phyloP scores from a whole-genome alignment of 495 filamentous ascomycete species.

The Daldinia grandis region DNA sequence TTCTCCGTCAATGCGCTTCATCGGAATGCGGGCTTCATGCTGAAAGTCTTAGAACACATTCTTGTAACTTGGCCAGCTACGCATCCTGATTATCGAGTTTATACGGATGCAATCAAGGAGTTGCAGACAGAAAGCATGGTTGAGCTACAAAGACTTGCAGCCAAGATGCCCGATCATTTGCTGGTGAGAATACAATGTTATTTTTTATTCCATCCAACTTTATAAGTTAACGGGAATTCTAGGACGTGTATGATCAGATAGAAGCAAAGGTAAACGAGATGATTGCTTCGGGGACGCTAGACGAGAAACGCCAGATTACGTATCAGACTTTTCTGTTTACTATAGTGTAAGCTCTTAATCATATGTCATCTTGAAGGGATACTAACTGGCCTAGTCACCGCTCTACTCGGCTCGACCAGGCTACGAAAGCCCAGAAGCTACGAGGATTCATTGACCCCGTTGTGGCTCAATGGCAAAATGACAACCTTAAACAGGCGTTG shows the following conservation, averaged over 20 bases:
- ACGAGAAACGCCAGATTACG: slow-evolving; percentile 72
- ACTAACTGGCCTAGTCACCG: slow-evolving; percentile 68
- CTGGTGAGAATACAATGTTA: slow-evolving; percentile 57
- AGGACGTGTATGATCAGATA: slow-evolving; percentile 86
- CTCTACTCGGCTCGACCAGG: slow-evolving; percentile 74
- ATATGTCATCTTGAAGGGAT: neutral
- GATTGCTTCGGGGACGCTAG: slow-evolving; percentile 72
- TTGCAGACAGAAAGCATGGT: slow-evolving; percentile 82
- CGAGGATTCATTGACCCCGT: slow-evolving; percentile 79
- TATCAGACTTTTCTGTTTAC: slow-evolving; percentile 87
- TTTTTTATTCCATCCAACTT: neutral
- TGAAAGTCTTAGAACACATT: slow-evolving; percentile 88
- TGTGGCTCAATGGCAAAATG: slow-evolving; percentile 79
- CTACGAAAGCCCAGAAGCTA: slow-evolving; percentile 69
- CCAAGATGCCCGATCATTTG: slow-evolving; percentile 89
- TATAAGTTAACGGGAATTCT: slow-evolving; percentile 23
- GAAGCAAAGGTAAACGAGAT: slow-evolving; percentile 85
- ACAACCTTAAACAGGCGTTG: slow-evolving; percentile 70
- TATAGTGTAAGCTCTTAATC: slow-evolving; percentile 70
- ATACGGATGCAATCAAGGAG: slow-evolving; percentile 91
- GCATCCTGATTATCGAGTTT: slow-evolving; percentile 70
- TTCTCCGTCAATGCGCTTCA: slow-evolving; percentile 86
- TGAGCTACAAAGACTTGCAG: slow-evolving; percentile 87
- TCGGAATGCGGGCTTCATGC: slow-evolving; percentile 77
- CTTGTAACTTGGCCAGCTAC: slow-evolving; percentile 79